These are phyloP conservation scores for Nepenthes mirabilis DNA, from an alignment of 148 eudicot species.

Conservation along the genomic window DNA sequence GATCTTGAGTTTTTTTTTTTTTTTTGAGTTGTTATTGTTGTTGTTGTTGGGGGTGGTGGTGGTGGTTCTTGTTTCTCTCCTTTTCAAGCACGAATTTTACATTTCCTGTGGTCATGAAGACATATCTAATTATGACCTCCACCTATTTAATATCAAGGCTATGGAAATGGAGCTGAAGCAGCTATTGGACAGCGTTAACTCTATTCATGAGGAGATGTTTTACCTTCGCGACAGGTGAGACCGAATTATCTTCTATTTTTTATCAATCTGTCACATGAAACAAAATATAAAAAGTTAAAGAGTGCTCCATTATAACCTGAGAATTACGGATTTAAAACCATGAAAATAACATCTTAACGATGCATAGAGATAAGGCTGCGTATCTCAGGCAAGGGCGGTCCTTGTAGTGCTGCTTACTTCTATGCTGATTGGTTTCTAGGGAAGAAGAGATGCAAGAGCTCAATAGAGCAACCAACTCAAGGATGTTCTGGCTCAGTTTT, in stretches of 20 bases:
- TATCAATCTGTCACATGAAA: not conserved
- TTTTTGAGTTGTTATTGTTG: too few species aligned
- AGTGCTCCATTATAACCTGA: too few species aligned
- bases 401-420: not conserved
- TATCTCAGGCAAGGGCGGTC: too few species aligned
- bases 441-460: constrained; percentile 89
- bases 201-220: constrained; percentile 80
- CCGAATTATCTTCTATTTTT: not conserved
- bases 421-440: constrained; percentile 24
- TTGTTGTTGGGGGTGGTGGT: too few species aligned
- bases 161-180: constrained; percentile 86
- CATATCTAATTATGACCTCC: too few species aligned
- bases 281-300: not conserved
- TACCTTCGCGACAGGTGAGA: constrained; percentile 79
- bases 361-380: too few species aligned
- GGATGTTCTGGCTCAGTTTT: constrained; percentile 74
- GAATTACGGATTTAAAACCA: too few species aligned
- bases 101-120: not conserved
- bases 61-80: too few species aligned
- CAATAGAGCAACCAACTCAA: constrained; percentile 56
- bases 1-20: too few species aligned
- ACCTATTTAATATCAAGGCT: constrained; percentile 20
- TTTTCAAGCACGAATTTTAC: not conserved
- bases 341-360: too few species aligned
- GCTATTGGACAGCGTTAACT: constrained; percentile 50